Percentiles rank a stretch among this genome's conserved stretches.
Conservation (phyloP, 768 basidiomycete genomes). For the Pholiota conissans region DNA sequence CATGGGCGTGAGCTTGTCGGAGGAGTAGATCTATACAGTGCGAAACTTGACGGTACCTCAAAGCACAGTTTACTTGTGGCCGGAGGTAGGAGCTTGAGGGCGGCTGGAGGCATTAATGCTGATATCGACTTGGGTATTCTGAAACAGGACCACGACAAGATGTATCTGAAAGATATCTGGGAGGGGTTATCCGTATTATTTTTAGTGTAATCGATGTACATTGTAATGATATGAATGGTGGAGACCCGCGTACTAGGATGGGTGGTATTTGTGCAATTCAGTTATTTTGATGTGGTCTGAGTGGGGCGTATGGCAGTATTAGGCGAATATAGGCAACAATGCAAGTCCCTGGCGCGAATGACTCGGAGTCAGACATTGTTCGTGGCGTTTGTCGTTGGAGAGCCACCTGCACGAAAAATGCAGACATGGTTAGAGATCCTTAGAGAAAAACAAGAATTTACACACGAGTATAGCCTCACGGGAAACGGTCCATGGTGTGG, state of each 20-base stretch:
- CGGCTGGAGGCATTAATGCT: constrained; percentile 14
- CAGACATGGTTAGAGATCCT: neutral
- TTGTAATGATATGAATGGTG: neutral
- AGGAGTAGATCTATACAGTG: constrained; percentile 21
- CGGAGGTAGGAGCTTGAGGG: constrained; percentile 21
- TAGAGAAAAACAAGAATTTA: neutral
- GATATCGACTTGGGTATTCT: constrained; percentile 5
- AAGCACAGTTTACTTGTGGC: constrained; percentile 16
- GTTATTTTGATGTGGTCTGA: neutral
- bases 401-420: too few relatives aligned
- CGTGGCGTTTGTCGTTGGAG: too few relatives aligned
- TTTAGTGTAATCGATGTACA: neutral
- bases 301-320: neutral
- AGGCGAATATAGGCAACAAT: neutral
- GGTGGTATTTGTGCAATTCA: neutral
- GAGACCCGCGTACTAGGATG: neutral
- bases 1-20: constrained; percentile 31
- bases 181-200: neutral
- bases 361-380: neutral
- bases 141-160: neutral
- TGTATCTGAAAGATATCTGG: neutral
- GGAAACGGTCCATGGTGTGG: neutral
- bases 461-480: neutral
- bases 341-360: neutral
- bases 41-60: constrained; percentile 20